A percentile compares a stretch with the other conserved stretches of the same genome.
Evolutionary conservation across 1,139 yeast genomes (phyloP).

Genomic region (Entelexis sorbosivorans): DNA sequence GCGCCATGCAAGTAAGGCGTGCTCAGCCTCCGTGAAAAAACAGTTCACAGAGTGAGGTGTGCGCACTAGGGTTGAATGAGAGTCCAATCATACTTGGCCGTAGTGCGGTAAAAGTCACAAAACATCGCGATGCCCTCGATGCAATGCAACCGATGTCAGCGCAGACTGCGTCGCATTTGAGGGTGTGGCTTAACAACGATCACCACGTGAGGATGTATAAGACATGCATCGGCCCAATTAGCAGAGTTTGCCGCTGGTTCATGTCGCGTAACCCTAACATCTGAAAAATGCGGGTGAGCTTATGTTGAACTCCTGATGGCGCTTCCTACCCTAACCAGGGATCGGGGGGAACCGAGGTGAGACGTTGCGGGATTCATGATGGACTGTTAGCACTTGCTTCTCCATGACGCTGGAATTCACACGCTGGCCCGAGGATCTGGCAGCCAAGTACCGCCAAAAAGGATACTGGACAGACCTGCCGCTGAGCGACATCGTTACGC

Average conservation of each 20-base stretch:
- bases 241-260: neutral
- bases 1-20: neutral
- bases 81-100: neutral
- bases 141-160: neutral
- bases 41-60: no score
- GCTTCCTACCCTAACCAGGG: slow-evolving; percentile 1
- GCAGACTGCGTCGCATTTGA: neutral
- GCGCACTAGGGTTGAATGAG: neutral
- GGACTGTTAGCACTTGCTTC: no score
- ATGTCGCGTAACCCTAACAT: neutral
- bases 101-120: neutral
- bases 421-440: slow-evolving; percentile 13
- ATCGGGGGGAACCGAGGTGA: neutral
- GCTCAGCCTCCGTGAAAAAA: neutral
- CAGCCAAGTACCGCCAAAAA: slow-evolving; percentile 5
- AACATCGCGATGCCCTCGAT: neutral
- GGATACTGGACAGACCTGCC: slow-evolving; percentile 18
- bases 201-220: neutral
- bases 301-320: no score
- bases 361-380: neutral
- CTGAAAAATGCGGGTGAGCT: neutral
- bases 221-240: neutral
- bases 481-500: slow-evolving; percentile 9
- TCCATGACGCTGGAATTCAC: slow-evolving; percentile 10
- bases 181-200: neutral